Evolutionary conservation across 2,329 filamentous ascomycete genomes (phyloP), one percentile per base, ranked within the genome.

Genomic region (Pseudogymnoascus sp.): DNA sequence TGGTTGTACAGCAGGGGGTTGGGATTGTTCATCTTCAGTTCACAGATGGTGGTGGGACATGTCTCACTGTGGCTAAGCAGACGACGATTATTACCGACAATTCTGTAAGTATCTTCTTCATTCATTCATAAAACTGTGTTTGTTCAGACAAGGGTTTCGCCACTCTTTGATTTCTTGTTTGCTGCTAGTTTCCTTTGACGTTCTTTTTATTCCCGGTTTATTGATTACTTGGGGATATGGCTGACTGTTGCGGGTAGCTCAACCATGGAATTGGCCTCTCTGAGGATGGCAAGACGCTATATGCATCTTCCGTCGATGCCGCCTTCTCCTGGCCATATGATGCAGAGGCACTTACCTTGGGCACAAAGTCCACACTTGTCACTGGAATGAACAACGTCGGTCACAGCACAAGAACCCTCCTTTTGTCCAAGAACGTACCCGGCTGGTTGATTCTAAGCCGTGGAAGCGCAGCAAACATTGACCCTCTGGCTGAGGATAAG

Each of bases 261-360:
- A 84, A 82, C 67, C 83, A 86, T 66, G 81, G 81, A 39, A 75
- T 85, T 59, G 78, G 82, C 29, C 68, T 85, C 18, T 82, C 80
- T 0, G 69, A 72, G 3, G 79, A 85, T 70, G 79, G 80, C 60
- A 77, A 73, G 40, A 83, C 78, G 1, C 70, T 85, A 60, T 85
- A 82, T 67, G 81, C 80, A 13, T 89, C 87, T 0, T 81, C 80
- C 1, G 70, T 78, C 5, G 77, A 81, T 58, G 75, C 78, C n/a
- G 85, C 88, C 35, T 87, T 79, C 69, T 76, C 82, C 1, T 91
- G 86, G 84, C 71, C 77, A 29, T 92, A 92, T 70, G 79, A 88
- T 69, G 74, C 82, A n/a, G 69, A 72, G 2, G 73, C 77, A 7
- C 76, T 75, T 58, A 79, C 79, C 3, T 78, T 83, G 45, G 66